Evolutionary conservation across 83 land plant species (phyloP).

Genomic region (Picea engelmannii): DNA sequence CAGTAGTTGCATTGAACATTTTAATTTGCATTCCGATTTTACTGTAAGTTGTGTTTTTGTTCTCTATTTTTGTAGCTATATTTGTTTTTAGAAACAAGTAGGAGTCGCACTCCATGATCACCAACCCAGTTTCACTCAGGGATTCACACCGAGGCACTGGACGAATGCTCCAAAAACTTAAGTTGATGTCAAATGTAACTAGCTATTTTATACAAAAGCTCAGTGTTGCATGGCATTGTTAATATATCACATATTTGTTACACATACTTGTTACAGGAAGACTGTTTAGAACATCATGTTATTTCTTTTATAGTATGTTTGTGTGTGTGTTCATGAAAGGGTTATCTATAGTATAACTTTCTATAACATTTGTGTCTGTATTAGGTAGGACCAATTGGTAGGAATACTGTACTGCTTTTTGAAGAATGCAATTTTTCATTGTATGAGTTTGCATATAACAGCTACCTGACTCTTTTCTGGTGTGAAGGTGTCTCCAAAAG

Average conservation of each 20-base stretch:
- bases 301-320: background rate
- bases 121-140: too few species aligned
- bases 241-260: background rate
- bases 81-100: too few species aligned
- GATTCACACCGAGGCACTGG: too few species aligned
- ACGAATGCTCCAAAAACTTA: too few species aligned
- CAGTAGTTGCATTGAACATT: background rate
- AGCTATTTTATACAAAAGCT: too few species aligned
- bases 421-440: background rate
- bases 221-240: background rate
- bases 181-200: too few species aligned
- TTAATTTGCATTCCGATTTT: background rate
- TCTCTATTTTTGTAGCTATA: background rate
- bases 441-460: background rate
- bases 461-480: background rate
- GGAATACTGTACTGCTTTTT: background rate
- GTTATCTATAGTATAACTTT: background rate
- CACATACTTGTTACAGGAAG: background rate
- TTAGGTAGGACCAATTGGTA: conserved; percentile 5
- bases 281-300: background rate
- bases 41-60: background rate
- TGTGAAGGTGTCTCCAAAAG: conserved; percentile 92
- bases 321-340: background rate
- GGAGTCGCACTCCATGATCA: too few species aligned
- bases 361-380: background rate